Evolutionary conservation across 2,329 filamentous ascomycete genomes (phyloP).

Genomic region (Chaetomiaceae sp.): DNA sequence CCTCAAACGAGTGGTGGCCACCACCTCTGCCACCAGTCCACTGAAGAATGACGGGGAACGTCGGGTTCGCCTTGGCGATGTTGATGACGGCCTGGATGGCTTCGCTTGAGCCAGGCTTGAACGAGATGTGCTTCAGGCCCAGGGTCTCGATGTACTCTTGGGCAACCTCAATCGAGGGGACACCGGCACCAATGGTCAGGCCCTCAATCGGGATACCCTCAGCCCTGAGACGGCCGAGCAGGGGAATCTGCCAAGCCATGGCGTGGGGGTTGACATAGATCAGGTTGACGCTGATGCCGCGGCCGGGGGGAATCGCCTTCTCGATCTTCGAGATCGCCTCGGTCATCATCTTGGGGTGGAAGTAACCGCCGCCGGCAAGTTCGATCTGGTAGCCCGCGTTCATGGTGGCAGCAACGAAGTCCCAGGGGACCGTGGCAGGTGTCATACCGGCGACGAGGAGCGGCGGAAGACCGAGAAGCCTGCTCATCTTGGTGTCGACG

Average conservation of each 20-base stretch:
- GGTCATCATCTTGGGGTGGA: constrained; percentile 76
- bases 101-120: constrained; percentile 88
- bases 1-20: constrained; percentile 91
- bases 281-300: constrained; percentile 83
- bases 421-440: constrained; percentile 80
- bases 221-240: constrained; percentile 72
- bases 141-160: constrained; percentile 92
- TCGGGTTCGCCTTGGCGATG: constrained; percentile 89
- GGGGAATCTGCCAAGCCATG: constrained; percentile 88
- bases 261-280: constrained; percentile 88
- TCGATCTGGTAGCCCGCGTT: constrained; percentile 94
- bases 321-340: constrained; percentile 81
- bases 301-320: constrained; percentile 73
- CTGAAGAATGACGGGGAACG: constrained; percentile 87
- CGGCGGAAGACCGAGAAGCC: constrained; percentile 76
- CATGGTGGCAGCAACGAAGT: constrained; percentile 89
- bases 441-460: constrained; percentile 95
- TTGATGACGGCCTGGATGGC: constrained; percentile 87
- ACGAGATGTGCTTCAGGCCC: constrained; percentile 85
- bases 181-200: constrained; percentile 86
- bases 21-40: constrained; percentile 94
- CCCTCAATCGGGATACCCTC: constrained; percentile 90
- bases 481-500: constrained; percentile 95
- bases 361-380: constrained; percentile 85
- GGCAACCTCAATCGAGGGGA: constrained; percentile 88